Evolutionary conservation across 1,284 basidiomycete species (phyloP).

Genomic region (Cystobasidiaceae sp.): DNA sequence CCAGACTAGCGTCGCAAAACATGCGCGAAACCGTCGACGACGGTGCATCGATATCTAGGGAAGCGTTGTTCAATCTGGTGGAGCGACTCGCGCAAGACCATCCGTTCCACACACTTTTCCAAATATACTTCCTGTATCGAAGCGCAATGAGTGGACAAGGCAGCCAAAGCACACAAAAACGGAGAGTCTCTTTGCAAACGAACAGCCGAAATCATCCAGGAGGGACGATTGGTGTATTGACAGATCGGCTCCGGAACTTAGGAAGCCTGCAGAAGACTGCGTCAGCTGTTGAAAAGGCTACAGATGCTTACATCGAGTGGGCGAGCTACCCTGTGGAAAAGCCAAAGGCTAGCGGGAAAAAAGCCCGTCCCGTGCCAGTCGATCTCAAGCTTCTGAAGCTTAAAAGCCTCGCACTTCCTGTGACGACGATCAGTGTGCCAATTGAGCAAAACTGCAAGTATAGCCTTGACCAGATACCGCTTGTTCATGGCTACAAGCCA

Average conservation of each 20-base stretch:
- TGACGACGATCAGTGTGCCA: slow-evolving; percentile 66
- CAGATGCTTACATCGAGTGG: slow-evolving; percentile 73
- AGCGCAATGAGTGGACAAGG: slow-evolving; percentile 33
- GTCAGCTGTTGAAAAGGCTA: slow-evolving; percentile 61
- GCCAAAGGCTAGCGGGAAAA: slow-evolving; percentile 26
- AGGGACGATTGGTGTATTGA: slow-evolving; percentile 64
- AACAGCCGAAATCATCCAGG: background rate
- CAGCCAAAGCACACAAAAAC: background rate
- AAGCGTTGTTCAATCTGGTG: slow-evolving; percentile 62
- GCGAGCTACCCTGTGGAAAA: slow-evolving; percentile 59
- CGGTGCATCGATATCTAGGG: slow-evolving; percentile 53
- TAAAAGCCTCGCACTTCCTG: slow-evolving; percentile 63
- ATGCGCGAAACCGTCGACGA: slow-evolving; percentile 36
- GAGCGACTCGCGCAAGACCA: slow-evolving; percentile 78
- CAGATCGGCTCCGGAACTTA: slow-evolving; percentile 57
- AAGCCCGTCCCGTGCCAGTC: slow-evolving; percentile 32
- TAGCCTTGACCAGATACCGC: slow-evolving; percentile 55
- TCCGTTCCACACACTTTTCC: slow-evolving; percentile 89
- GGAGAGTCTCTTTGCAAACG: too few species aligned
- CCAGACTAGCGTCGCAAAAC: slow-evolving; percentile 59
- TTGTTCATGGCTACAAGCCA: slow-evolving; percentile 60
- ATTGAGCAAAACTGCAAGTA: slow-evolving; percentile 70
- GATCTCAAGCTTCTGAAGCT: slow-evolving; percentile 49
- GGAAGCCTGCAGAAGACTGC: slow-evolving; percentile 37
- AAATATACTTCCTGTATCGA: slow-evolving; percentile 65